A percentile compares a stretch with the other conserved stretches of the same genome.
phyloP scores from a whole-genome alignment of 2,329 filamentous ascomycete genomes.

The Scytalidium lignicola region DNA sequence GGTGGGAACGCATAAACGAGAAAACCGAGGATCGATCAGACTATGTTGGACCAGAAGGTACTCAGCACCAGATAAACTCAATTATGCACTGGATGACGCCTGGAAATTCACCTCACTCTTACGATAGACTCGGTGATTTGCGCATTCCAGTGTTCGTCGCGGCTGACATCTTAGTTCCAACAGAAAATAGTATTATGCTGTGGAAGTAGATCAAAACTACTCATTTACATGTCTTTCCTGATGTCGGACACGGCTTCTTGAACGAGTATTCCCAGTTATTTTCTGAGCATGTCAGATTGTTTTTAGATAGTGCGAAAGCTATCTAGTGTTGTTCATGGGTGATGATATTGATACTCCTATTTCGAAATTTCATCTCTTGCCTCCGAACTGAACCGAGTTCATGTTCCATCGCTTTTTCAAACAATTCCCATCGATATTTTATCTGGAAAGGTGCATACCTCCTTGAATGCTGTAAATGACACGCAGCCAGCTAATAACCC shows the following conservation, averaged over 20 bases:
- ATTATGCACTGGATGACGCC: constrained; percentile 7
- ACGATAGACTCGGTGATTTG: constrained; percentile 22
- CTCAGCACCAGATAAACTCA: constrained; percentile 4
- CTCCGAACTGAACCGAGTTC: too few relatives aligned
- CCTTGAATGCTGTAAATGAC: too few relatives aligned
- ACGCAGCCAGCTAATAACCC: too few relatives aligned
- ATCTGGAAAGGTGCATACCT: too few relatives aligned
- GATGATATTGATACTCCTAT: too few relatives aligned
- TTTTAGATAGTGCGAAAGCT: constrained; percentile 9
- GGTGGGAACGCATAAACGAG: constrained; percentile 12
- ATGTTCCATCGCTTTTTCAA: too few relatives aligned
- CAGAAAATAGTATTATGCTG: constrained; percentile 11
- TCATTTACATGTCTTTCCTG: constrained; percentile 13
- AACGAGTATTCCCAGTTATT: constrained; percentile 16
- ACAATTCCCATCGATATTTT: too few relatives aligned
- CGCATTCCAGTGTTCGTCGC: constrained; percentile 26
- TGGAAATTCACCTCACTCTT: constrained; percentile 10
- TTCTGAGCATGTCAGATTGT: constrained; percentile 12
- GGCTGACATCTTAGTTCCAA: constrained; percentile 14
- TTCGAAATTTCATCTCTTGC: too few relatives aligned
- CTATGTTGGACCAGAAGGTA: constrained; percentile 7
- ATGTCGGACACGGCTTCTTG: constrained; percentile 17
- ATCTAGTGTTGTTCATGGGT: too few relatives aligned
- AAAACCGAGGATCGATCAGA: constrained; percentile 8
- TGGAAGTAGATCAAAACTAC: not conserved